Percentiles rank a stretch among this genome's conserved stretches.
Evolutionary conservation across 2,329 filamentous ascomycete genomes (phyloP).

Genomic region (Penicillium sp.): DNA sequence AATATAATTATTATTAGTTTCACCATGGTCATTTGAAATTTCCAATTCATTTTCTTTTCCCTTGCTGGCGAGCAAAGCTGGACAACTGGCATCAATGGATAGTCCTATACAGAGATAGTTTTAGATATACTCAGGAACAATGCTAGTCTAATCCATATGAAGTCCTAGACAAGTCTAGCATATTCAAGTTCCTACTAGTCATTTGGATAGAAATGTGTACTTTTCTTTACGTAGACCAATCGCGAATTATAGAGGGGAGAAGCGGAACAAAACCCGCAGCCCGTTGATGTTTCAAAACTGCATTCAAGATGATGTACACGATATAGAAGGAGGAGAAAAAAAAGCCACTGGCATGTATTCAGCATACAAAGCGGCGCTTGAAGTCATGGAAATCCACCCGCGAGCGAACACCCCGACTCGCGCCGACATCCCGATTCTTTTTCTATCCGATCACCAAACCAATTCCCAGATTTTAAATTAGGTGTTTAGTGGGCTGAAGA

Average conservation of each 20-base stretch:
- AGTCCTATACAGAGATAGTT: too few relatives aligned
- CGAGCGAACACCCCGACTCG: conserved; percentile 30
- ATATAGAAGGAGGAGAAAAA: conserved; percentile 38
- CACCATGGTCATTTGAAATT: too few relatives aligned
- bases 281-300: conserved; percentile 32
- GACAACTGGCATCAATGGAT: not conserved
- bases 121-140: too few relatives aligned
- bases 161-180: too few relatives aligned
- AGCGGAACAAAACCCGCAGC: conserved; percentile 10
- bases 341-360: conserved; percentile 42
- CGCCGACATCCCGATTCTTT: conserved; percentile 37
- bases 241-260: conserved; percentile 13
- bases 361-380: conserved; percentile 40
- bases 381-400: conserved; percentile 34
- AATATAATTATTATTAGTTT: too few relatives aligned
- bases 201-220: too few relatives aligned
- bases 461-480: conserved; percentile 32
- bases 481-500: conserved; percentile 41
- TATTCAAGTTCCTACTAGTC: too few relatives aligned
- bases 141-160: too few relatives aligned
- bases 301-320: conserved; percentile 50
- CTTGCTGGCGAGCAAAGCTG: too few relatives aligned
- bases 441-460: conserved; percentile 39
- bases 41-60: not conserved
- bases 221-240: not conserved